Evolutionary conservation across 495 filamentous ascomycete species (phyloP).

Genomic region (Aspergillus indologenus): DNA sequence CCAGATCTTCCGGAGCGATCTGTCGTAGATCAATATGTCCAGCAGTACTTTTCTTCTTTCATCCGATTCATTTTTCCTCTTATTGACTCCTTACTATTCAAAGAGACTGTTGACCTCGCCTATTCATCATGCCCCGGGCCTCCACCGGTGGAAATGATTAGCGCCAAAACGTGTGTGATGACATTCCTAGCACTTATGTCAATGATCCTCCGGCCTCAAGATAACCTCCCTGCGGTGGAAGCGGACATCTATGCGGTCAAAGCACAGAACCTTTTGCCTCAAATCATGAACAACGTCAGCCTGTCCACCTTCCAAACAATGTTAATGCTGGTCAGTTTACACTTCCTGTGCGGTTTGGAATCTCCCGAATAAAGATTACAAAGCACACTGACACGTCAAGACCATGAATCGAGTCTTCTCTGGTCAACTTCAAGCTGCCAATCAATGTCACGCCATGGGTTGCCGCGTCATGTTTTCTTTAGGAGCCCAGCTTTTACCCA

Average conservation of each 20-base stretch:
- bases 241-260: not conserved
- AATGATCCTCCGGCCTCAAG: not conserved
- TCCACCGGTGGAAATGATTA: not conserved
- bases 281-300: slow-evolving; percentile 1
- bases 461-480: slow-evolving; percentile 1
- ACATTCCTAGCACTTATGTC: slow-evolving; percentile 3
- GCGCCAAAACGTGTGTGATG: not conserved
- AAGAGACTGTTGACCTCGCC: not conserved
- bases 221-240: not conserved
- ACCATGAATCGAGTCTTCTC: not conserved
- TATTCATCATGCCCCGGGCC: not conserved
- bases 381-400: too few relatives aligned
- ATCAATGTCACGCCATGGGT: not conserved
- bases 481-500: not conserved
- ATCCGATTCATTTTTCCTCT: not conserved
- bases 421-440: not conserved
- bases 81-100: not conserved
- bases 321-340: slow-evolving; percentile 4
- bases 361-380: too few relatives aligned
- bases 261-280: slow-evolving; percentile 1
- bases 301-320: not conserved
- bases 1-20: slow-evolving; percentile 3
- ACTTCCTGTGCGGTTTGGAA: too few relatives aligned
- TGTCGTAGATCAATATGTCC: not conserved
- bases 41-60: not conserved